Conservation (phyloP, 805 yeast species). For the Candida adriatica region DNA sequence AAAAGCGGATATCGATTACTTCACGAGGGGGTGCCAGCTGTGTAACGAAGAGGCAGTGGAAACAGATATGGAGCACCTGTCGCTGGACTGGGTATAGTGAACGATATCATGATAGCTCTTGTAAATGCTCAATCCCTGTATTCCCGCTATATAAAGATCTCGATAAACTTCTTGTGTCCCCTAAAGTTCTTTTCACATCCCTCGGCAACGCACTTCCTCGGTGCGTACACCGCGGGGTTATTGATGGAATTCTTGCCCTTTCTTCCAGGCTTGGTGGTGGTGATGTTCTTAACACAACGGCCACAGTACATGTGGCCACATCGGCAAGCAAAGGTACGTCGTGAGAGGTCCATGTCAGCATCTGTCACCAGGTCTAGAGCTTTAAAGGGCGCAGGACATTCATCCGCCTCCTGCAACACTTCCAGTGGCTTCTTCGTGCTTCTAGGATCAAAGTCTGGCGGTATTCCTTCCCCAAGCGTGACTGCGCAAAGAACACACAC, state of each 20-base stretch:
- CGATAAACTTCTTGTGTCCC: conserved; percentile 45
- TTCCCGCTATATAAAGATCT: conserved; percentile 35
- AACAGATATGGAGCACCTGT: no score
- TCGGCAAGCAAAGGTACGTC: conserved; percentile 52
- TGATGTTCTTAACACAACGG: conserved; percentile 64
- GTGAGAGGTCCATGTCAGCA: conserved; percentile 54
- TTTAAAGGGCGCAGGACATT: conserved; percentile 61
- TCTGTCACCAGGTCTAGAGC: conserved; percentile 41
- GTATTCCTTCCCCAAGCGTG: conserved; percentile 67
- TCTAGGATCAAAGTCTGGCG: conserved; percentile 38
- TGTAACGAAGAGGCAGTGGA: conserved; percentile 5
- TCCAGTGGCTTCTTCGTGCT: conserved; percentile 23
- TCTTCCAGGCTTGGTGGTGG: conserved; percentile 13
- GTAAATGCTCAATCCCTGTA: not conserved
- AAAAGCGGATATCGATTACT: conserved; percentile 19
- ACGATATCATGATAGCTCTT: not conserved
- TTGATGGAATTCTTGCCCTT: conserved; percentile 14
- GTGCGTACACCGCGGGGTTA: conserved; percentile 44
- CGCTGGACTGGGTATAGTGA: conserved; percentile 1
- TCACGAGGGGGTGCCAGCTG: conserved; percentile 6
- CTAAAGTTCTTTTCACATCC: conserved; percentile 41
- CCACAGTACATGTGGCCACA: conserved; percentile 92
- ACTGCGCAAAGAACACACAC: conserved; percentile 68
- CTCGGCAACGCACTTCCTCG: conserved; percentile 48
- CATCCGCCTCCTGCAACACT: conserved; percentile 26